Percentiles rank a stretch among this genome's conserved stretches.
phyloP scores from a whole-genome alignment of 495 filamentous ascomycete genomes.

The Bacidia gigantensis region DNA sequence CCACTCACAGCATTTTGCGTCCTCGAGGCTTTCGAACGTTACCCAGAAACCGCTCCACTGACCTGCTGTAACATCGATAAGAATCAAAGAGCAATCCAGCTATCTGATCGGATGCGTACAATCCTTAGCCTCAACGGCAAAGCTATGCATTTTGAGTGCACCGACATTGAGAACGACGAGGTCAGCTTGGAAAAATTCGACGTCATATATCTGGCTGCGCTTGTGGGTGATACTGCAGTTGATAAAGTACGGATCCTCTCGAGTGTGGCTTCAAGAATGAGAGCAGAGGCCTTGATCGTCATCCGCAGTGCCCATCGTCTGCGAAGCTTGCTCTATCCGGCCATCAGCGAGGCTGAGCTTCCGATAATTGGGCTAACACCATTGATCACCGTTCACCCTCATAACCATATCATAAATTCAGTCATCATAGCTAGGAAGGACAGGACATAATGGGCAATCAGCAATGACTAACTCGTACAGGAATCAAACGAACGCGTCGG shows the following conservation, averaged over 20 bases:
- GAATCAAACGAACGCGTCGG: too few relatives aligned
- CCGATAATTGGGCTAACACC: conserved; percentile 18
- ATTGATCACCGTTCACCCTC: conserved; percentile 27
- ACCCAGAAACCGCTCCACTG: background rate
- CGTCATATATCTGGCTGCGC: conserved; percentile 33
- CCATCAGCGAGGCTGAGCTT: background rate
- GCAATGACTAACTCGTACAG: too few relatives aligned
- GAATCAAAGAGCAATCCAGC: conserved; percentile 20
- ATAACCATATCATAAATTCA: conserved; percentile 32
- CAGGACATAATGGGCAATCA: background rate
- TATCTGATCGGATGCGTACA: conserved; percentile 18
- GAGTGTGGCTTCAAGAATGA: conserved; percentile 23
- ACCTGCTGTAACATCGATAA: conserved; percentile 24
- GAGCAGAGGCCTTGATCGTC: conserved; percentile 25
- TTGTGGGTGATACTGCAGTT: conserved; percentile 27
- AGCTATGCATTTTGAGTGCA: conserved; percentile 22
- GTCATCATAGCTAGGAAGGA: conserved; percentile 21
- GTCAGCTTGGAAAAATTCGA: conserved; percentile 22
- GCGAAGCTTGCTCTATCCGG: conserved; percentile 31
- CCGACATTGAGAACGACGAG: conserved; percentile 17
- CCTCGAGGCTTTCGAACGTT: conserved; percentile 6
- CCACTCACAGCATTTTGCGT: conserved; percentile 29
- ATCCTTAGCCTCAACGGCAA: conserved; percentile 16
- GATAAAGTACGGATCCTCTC: conserved; percentile 25
- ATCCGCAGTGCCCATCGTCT: conserved; percentile 29